Evolutionary conservation across 495 filamentous ascomycete genomes (phyloP).

Genomic region (Penicillium riverlandense): DNA sequence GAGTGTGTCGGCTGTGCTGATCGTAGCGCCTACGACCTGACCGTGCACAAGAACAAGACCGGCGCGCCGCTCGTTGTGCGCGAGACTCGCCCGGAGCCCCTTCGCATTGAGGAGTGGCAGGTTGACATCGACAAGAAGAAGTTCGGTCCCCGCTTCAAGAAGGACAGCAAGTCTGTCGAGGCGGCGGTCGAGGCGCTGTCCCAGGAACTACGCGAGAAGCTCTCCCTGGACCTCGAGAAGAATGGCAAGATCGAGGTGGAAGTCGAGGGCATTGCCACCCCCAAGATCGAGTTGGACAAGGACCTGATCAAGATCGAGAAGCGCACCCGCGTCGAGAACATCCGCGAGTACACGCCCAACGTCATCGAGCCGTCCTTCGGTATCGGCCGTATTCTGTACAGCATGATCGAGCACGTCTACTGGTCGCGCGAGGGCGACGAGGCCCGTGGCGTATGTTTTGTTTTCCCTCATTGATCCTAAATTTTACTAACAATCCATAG

Average conservation of each 20-base stretch:
- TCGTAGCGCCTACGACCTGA: conserved; percentile 71
- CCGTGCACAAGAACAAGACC: conserved; percentile 76
- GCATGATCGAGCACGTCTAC: conserved; percentile 71
- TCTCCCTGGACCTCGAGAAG: conserved; percentile 56
- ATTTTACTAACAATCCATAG: conserved; percentile 22
- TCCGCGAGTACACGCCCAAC: conserved; percentile 73
- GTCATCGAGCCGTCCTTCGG: conserved; percentile 85
- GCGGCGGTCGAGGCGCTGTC: conserved; percentile 56
- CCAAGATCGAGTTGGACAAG: conserved; percentile 63
- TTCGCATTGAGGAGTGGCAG: conserved; percentile 65
- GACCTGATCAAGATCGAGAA: conserved; percentile 67
- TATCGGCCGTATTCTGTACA: conserved; percentile 74
- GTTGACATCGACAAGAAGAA: conserved; percentile 78
- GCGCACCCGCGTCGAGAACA: conserved; percentile 59
- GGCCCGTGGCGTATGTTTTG: conserved; percentile 52
- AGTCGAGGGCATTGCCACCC: conserved; percentile 54
- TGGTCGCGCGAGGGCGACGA: conserved; percentile 62
- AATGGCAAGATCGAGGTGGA: conserved; percentile 61
- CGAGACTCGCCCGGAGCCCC: conserved; percentile 58
- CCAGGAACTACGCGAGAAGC: conserved; percentile 64
- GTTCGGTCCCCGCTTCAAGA: conserved; percentile 74
- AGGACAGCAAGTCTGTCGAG: conserved; percentile 70
- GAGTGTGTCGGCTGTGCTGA: conserved; percentile 85
- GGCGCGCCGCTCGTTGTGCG: conserved; percentile 66
- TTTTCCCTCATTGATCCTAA: not conserved